Base-by-base conservation (phyloP, 2,329 filamentous ascomycete species). In the Botrytis deweyae region DNA sequence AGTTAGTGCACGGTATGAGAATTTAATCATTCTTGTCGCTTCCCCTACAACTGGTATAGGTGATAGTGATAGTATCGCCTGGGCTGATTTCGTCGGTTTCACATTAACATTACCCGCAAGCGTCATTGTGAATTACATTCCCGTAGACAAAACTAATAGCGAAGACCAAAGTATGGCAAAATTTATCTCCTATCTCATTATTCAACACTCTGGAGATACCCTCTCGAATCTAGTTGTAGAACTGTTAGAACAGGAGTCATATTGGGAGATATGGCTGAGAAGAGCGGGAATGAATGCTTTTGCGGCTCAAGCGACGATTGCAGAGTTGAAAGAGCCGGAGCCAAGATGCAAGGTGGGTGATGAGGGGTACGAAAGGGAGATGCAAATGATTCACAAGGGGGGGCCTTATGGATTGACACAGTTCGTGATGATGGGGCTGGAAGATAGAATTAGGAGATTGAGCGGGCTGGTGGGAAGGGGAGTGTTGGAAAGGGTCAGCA, bases 221-320 rank as follows among this genome's bases (percentile, higher is more conserved):
- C 36, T 42, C 8, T 29, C 16, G 16, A 20, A 6, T 38, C 38
- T 16, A 9, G 8, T 3, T 59, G 3, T 69, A 74, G 71, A 76
- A 38, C 79, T 89, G 44, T 78, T 88, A 12, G 81, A 88, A 25
- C 87, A 88, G 0, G 91, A 93, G 81, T 90, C 90, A 0, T 80
- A 84, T 49, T 92, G 90, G 90, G 92, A 94, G 80, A 64, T 88
- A 16, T 92, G 92, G 75, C 83, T 95, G 38, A 85, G 91, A 22
- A 84, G 85, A 38, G 86, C 87, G 1, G 92, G 92, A 0, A 81
- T 94, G 79, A 94, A 95, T 81, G 86, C 88, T 0, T 93, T 89
- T 80, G 92, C 91, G 3, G 92, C 92, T 4, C 92, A 94, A 80
- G 84, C 85, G 16, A 84, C 93, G 2, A 82, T 93, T 49, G 83